phyloP scores from a whole-genome alignment of 495 filamentous ascomycete species.

The Penicillium mononematosum region DNA sequence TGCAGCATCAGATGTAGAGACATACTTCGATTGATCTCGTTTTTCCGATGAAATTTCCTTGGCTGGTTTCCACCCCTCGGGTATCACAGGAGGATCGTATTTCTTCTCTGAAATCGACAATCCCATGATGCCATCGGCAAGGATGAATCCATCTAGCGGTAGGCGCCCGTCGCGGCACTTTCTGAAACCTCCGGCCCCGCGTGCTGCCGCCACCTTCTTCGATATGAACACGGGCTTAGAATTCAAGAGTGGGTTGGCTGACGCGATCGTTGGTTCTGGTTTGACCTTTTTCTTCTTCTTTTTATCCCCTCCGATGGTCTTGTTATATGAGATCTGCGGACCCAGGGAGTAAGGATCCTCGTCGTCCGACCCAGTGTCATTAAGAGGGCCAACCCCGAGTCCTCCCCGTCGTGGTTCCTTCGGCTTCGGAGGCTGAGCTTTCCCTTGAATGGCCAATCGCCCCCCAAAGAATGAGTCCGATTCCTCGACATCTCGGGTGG shows the following conservation, averaged over 20 bases:
- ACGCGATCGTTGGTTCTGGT: slow-evolving; percentile 33
- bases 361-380: slow-evolving; percentile 96
- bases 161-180: slow-evolving; percentile 89
- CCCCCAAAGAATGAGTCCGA: slow-evolving; percentile 45
- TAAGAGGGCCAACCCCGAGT: slow-evolving; percentile 86
- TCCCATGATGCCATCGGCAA: slow-evolving; percentile 60
- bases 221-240: slow-evolving; percentile 76
- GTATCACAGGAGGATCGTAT: slow-evolving; percentile 74
- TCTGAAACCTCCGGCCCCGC: slow-evolving; percentile 55
- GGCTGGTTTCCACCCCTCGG: slow-evolving; percentile 69
- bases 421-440: slow-evolving; percentile 40
- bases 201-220: slow-evolving; percentile 63
- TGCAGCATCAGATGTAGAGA: slow-evolving; percentile 72
- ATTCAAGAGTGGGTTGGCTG: slow-evolving; percentile 63
- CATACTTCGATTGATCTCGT: slow-evolving; percentile 44
- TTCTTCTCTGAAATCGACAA: slow-evolving; percentile 56
- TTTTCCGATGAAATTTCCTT: slow-evolving; percentile 50
- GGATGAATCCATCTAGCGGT: slow-evolving; percentile 81
- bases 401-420: slow-evolving; percentile 58
- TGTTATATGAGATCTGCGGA: slow-evolving; percentile 87
- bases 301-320: slow-evolving; percentile 78
- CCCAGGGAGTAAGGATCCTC: slow-evolving; percentile 94
- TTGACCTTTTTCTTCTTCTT: slow-evolving; percentile 70
- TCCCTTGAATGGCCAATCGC: slow-evolving; percentile 31
- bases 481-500: slow-evolving; percentile 52